Evolutionary conservation across 75 land plant species (phyloP), one percentile per base, ranked within the genome.

Genomic region (Selaginella tamariscina): DNA sequence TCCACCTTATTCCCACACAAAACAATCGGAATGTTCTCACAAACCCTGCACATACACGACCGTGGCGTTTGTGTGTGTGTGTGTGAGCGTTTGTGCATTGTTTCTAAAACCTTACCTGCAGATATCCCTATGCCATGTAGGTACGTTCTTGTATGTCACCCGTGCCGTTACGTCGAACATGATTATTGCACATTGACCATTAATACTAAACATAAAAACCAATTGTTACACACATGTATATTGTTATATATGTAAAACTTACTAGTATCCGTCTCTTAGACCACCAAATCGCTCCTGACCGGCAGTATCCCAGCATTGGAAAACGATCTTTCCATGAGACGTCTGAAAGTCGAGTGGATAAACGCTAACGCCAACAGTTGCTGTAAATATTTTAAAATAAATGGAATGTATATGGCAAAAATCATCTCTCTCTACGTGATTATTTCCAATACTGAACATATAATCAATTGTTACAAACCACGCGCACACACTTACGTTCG

Each of bases 11-110:
- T 59, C 8, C 62, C 62, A n/a, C 62, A 59, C 18, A 59, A 23
- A 21, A 59, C 62, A 59, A 59, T 59, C 23, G 62, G 62, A n/a
- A 59, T 59, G 62, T 59, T 59, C 62, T 59, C 62, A 59, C 62
- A 59, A 5, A 59, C 62, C 23, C 62, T 59, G 62, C 23, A 9
- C 54, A 49, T 11, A 49, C n/a, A n/a, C n/a, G n/a, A n/a, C n/a
- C n/a, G n/a, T n/a, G n/a, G n/a, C n/a, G n/a, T n/a, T n/a, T n/a
- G n/a, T n/a, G n/a, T n/a, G n/a, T n/a, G 49, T 5, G 15, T 39
- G 49, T 5, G 49, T 5, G 15, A 5, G 49, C 49, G 49, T 39
- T 39, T 5, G 49, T 5, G 15, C 49, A 39, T 39, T 15, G 49
- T 5, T 15, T 5, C 5, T 5, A 39, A 39, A 39, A 39, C 5